A percentile compares a stretch with the other conserved stretches of the same genome.
Conservation (phyloP, 495 filamentous ascomycete species). For the Xeromyces bisporus region DNA sequence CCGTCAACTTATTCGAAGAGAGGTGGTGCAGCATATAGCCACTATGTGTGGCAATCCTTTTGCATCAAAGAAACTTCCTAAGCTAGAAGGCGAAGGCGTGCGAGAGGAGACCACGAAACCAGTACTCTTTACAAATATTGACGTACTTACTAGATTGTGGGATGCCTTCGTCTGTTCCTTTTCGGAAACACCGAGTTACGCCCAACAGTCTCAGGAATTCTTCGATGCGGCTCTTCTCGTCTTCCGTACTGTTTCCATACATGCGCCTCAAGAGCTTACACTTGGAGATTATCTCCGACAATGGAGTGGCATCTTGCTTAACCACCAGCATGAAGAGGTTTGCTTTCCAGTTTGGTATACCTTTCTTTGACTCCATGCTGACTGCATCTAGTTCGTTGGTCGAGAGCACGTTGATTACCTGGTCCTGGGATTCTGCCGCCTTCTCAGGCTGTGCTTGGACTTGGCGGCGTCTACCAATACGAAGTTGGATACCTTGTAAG, state of each 20-base stretch:
- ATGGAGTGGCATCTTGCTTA: constrained; percentile 39
- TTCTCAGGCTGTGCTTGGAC: constrained; percentile 33
- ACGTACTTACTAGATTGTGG: constrained; percentile 35
- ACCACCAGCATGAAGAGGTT: constrained; percentile 35
- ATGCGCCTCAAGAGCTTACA: constrained; percentile 31
- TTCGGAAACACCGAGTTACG: constrained; percentile 25
- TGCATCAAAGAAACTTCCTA: constrained; percentile 10
- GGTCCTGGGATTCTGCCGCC: constrained; percentile 28
- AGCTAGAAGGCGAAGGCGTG: constrained; percentile 2
- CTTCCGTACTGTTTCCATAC: constrained; percentile 38
- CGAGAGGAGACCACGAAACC: constrained; percentile 1
- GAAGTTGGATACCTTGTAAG: constrained; percentile 27
- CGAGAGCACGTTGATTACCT: constrained; percentile 32
- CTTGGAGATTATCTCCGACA: constrained; percentile 31
- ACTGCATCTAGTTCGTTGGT: constrained; percentile 26
- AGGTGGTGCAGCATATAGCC: constrained; percentile 21
- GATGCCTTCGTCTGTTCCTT: constrained; percentile 31
- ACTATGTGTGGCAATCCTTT: constrained; percentile 16
- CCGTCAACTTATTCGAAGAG: constrained; percentile 16
- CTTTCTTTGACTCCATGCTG: background rate
- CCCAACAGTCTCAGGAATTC: constrained; percentile 35
- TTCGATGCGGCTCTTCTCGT: constrained; percentile 34
- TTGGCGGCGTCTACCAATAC: constrained; percentile 27
- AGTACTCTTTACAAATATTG: constrained; percentile 16
- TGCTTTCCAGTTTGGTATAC: background rate